Conservation (phyloP, 768 basidiomycete species). For the Trametes villosa region DNA sequence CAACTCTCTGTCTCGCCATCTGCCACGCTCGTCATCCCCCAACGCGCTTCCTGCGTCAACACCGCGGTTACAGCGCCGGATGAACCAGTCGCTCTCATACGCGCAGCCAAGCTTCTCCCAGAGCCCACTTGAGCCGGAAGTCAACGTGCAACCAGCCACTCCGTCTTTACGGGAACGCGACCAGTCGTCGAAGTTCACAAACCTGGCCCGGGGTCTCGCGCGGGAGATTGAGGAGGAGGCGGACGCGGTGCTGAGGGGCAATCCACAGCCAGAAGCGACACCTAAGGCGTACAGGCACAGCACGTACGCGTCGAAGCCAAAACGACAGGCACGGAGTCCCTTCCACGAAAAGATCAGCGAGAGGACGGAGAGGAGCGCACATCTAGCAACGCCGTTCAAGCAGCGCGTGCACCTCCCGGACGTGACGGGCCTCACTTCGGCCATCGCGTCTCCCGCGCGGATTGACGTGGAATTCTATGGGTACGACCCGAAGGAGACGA, state of each 20-base stretch:
- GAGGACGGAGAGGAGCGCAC: conserved; percentile 1
- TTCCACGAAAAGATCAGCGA: conserved; percentile 42
- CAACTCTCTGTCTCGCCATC: conserved; percentile 25
- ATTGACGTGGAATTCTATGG: conserved; percentile 56
- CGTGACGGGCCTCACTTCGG: conserved; percentile 82
- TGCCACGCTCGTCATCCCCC: conserved; percentile 19
- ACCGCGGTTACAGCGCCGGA: conserved; percentile 18
- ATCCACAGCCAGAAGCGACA: conserved; percentile 10
- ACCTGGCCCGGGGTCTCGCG: conserved; percentile 57
- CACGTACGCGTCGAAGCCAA: conserved; percentile 6
- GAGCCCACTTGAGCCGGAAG: conserved; percentile 47
- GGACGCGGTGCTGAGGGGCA: conserved; percentile 25
- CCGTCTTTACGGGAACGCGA: conserved; percentile 47
- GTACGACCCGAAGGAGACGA: conserved; percentile 46
- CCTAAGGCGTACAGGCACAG: conserved; percentile 19
- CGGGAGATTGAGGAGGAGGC: conserved; percentile 56
- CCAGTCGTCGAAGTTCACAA: conserved; percentile 58
- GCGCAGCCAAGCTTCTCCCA: conserved; percentile 21
- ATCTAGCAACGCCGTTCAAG: conserved; percentile 27
- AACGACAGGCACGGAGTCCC: conserved; percentile 40
- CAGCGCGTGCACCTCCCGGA: conserved; percentile 66
- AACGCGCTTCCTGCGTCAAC: conserved; percentile 15
- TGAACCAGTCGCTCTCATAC: conserved; percentile 32
- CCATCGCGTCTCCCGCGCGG: conserved; percentile 74
- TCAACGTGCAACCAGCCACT: conserved; percentile 62